These are phyloP conservation scores for Pythium brassicae DNA, from an alignment of 352 stramenopile genomes.

Conservation along the genomic window DNA sequence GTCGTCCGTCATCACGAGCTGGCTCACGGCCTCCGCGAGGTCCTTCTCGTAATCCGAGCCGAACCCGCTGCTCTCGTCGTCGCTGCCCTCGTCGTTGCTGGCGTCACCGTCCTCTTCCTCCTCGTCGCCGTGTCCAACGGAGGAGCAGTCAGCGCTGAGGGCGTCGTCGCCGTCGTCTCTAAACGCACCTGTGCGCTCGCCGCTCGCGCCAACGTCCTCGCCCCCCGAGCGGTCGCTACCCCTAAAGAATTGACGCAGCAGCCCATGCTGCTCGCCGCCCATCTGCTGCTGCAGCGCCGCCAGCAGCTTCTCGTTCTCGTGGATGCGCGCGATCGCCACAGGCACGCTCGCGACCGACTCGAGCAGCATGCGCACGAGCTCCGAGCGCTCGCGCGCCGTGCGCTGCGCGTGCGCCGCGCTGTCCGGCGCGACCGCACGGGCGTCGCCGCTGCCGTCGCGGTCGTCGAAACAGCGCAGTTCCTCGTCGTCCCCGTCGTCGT, in stretches of 20 bases:
- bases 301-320: slow-evolving; percentile 64
- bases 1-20: slow-evolving; percentile 64
- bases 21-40: slow-evolving; percentile 59
- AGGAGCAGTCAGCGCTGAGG: no score
- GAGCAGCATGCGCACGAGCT: slow-evolving; percentile 71
- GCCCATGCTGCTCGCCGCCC: slow-evolving; percentile 39
- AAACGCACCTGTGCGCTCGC: neutral
- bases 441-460: neutral
- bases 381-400: slow-evolving; percentile 56
- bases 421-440: neutral
- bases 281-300: slow-evolving; percentile 54
- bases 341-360: slow-evolving; percentile 73
- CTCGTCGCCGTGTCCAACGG: slow-evolving; percentile 7
- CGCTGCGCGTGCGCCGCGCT: neutral
- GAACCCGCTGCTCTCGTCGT: slow-evolving; percentile 44
- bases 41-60: slow-evolving; percentile 69
- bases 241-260: slow-evolving; percentile 52
- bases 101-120: slow-evolving; percentile 8
- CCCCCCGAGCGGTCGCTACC: no score
- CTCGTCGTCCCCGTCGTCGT: slow-evolving; percentile 14
- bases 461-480: slow-evolving; percentile 16
- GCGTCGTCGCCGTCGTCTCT: neutral
- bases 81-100: slow-evolving; percentile 5
- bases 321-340: slow-evolving; percentile 62
- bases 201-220: neutral